Conservation (phyloP, 768 basidiomycete genomes). For the Leccinum longicurvipes region DNA sequence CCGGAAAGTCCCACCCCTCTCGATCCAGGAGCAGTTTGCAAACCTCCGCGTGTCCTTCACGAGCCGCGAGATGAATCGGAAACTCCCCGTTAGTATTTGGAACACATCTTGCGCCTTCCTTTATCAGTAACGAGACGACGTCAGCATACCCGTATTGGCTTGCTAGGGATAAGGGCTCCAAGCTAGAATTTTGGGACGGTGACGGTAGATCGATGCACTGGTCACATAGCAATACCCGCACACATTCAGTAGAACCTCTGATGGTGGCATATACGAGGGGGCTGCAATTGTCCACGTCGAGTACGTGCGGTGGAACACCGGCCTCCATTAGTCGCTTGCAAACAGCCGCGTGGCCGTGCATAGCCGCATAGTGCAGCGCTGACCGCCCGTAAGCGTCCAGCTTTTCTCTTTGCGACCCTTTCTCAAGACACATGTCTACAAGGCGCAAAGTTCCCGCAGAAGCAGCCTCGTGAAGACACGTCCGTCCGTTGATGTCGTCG, state of each 20-base stretch:
- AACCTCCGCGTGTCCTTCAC: conserved; percentile 87
- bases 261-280: conserved; percentile 93
- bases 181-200: conserved; percentile 55
- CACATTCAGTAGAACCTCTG: conserved; percentile 78
- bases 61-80: conserved; percentile 93
- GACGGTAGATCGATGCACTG: conserved; percentile 65
- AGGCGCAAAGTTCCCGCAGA: conserved; percentile 78
- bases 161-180: conserved; percentile 86
- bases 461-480: conserved; percentile 90
- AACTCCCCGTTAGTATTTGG: conserved; percentile 96
- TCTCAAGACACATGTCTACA: conserved; percentile 75
- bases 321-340: conserved; percentile 75
- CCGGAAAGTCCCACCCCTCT: conserved; percentile 79
- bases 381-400: conserved; percentile 90
- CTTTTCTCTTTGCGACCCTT: conserved; percentile 66
- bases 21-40: conserved; percentile 71
- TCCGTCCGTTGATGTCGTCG: conserved; percentile 96
- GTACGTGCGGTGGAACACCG: conserved; percentile 57
- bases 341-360: conserved; percentile 80
- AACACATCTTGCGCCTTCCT: conserved; percentile 71
- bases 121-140: conserved; percentile 73
- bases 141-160: conserved; percentile 86
- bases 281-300: conserved; percentile 92
- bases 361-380: conserved; percentile 92
- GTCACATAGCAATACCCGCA: conserved; percentile 74